These are phyloP conservation scores for Penicillium subrubescens DNA, from an alignment of 495 filamentous ascomycete species.

Conservation along the genomic window DNA sequence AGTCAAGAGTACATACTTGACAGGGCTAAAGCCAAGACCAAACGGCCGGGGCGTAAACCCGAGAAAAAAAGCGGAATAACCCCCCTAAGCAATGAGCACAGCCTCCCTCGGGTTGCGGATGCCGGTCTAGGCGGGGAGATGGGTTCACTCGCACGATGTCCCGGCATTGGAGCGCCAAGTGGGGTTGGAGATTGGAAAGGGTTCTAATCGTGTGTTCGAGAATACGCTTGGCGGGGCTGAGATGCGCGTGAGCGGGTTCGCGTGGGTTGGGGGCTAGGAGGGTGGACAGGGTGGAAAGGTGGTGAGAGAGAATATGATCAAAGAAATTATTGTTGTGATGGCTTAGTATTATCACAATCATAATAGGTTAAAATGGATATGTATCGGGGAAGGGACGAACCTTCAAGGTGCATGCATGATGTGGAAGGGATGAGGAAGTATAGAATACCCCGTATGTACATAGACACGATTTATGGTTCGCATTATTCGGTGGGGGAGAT, in stretches of 20 bases:
- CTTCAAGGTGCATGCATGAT: not conserved
- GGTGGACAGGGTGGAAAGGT: not conserved
- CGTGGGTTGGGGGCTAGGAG: not conserved
- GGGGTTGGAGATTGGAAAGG: not conserved
- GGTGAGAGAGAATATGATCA: not conserved
- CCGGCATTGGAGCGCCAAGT: not conserved
- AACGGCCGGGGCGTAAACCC: slow-evolving; percentile 2
- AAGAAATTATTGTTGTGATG: not conserved
- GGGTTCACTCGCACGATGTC: not conserved
- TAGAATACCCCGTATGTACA: not conserved
- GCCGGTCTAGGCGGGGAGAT: not conserved
- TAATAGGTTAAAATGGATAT: not conserved
- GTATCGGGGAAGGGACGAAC: not conserved
- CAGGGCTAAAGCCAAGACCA: not conserved
- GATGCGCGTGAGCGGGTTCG: slow-evolving; percentile 9
- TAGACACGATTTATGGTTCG: not conserved
- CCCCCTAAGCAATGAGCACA: not conserved
- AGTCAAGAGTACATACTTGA: not conserved
- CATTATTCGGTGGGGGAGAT: not conserved
- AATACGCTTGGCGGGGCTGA: slow-evolving; percentile 14
- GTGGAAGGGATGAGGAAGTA: not conserved
- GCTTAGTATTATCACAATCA: not conserved
- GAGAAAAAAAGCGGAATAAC: not conserved
- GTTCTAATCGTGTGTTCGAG: not conserved
- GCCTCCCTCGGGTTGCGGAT: not conserved